phyloP scores from a whole-genome alignment of 164 flowering plant genomes.

The Stephania japonica region DNA sequence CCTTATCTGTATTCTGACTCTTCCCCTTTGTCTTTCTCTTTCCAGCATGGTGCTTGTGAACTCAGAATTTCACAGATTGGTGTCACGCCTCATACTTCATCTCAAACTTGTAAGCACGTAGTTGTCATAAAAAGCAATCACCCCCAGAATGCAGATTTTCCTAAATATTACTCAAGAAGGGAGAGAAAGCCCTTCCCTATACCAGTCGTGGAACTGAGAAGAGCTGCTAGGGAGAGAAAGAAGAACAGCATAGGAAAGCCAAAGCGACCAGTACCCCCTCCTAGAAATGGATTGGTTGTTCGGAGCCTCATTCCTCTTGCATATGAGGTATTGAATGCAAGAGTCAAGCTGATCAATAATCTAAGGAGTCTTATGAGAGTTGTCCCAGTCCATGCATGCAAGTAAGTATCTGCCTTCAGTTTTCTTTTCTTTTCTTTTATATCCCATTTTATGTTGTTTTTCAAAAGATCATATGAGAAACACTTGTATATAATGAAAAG shows the following conservation, averaged over 20 bases:
- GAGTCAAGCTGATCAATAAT: conserved; percentile 74
- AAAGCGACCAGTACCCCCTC: conserved; percentile 56
- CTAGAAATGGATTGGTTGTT: conserved; percentile 76
- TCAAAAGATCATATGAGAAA: neutral
- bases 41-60: conserved; percentile 36
- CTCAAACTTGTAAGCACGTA: conserved; percentile 17
- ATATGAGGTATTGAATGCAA: conserved; percentile 67
- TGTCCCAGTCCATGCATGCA: conserved; percentile 85
- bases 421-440: neutral
- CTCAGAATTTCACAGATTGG: conserved; percentile 25
- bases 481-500: neutral
- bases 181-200: conserved; percentile 89
- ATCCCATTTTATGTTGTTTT: neutral
- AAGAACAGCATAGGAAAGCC: conserved; percentile 57
- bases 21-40: conserved; percentile 9
- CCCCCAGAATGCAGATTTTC: conserved; percentile 90
- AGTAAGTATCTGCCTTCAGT: conserved; percentile 39
- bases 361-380: conserved; percentile 81
- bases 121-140: conserved; percentile 33
- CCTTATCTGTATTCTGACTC: neutral
- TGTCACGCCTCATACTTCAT: conserved; percentile 19
- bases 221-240: conserved; percentile 82
- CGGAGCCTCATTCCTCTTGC: conserved; percentile 73
- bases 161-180: conserved; percentile 61
- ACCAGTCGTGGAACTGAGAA: conserved; percentile 79